A percentile compares a stretch with the other conserved stretches of the same genome.
phyloP scores from a whole-genome alignment of 176 grass and related monocot species.

The Poa annua region DNA sequence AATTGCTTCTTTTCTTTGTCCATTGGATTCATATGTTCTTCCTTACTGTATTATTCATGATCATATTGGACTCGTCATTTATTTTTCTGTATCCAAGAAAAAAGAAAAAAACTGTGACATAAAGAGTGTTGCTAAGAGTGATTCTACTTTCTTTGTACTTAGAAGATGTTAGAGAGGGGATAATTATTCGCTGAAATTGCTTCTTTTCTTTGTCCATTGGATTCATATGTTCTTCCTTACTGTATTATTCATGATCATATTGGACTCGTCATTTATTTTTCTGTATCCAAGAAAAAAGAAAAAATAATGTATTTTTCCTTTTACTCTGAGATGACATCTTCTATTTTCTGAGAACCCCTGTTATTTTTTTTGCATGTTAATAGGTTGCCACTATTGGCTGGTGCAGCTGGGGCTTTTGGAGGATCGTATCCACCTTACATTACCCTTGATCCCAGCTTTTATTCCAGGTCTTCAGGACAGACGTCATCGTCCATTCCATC shows the following conservation, averaged over 20 bases:
- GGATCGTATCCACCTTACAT: conserved; percentile 86
- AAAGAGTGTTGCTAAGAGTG: conserved; percentile 6
- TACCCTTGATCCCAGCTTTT: conserved; percentile 77
- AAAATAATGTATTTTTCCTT: background rate
- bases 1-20: conserved; percentile 10
- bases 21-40: background rate
- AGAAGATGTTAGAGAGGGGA: conserved; percentile 5
- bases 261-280: conserved; percentile 6
- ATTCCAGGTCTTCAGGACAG: conserved; percentile 68
- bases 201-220: background rate
- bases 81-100: conserved; percentile 7
- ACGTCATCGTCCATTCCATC: conserved; percentile 58
- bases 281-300: background rate
- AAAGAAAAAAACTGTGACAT: conserved; percentile 1
- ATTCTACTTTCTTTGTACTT: conserved; percentile 11
- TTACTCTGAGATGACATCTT: background rate
- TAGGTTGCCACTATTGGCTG: conserved; percentile 86
- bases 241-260: conserved; percentile 1
- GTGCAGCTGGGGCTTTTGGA: conserved; percentile 67
- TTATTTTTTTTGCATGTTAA: conserved; percentile 38
- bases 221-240: background rate
- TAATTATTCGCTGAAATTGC: conserved; percentile 20
- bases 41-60: background rate
- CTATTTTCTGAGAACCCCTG: background rate
- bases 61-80: conserved; percentile 2